phyloP scores from a whole-genome alignment of 257 asterid genomes.

The Thymus quinquecostatus region DNA sequence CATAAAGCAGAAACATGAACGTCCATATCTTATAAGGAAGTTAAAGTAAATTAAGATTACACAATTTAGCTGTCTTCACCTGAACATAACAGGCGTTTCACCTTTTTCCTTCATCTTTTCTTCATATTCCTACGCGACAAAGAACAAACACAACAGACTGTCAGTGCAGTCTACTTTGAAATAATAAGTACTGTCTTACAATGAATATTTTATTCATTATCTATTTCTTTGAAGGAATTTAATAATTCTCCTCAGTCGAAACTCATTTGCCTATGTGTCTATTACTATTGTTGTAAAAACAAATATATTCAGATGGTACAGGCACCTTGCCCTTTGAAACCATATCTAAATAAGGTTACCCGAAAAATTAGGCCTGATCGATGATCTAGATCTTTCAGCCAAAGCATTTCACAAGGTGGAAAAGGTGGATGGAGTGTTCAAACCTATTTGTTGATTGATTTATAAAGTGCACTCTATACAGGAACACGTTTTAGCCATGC shows the following conservation, averaged over 20 bases:
- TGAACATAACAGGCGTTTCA: conserved; percentile 97
- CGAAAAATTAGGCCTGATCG: neutral
- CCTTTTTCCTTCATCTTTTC: conserved; percentile 92
- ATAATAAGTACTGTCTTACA: conserved; percentile 2
- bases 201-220: neutral
- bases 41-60: neutral
- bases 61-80: conserved; percentile 52
- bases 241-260: conserved; percentile 16
- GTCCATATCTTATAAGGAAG: neutral
- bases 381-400: neutral
- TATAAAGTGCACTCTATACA: neutral
- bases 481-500: neutral
- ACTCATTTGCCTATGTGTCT: neutral
- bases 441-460: conserved; percentile 4
- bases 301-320: neutral
- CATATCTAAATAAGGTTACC: conserved; percentile 8
- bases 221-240: conserved; percentile 15
- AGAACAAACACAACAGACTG: conserved; percentile 24
- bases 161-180: conserved; percentile 28
- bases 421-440: neutral
- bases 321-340: neutral
- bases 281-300: neutral
- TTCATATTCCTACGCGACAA: conserved; percentile 75
- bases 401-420: neutral
- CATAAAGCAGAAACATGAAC: conserved; percentile 29